Evolutionary conservation across 768 basidiomycete species (phyloP).

Genomic region (Suillus placidus): DNA sequence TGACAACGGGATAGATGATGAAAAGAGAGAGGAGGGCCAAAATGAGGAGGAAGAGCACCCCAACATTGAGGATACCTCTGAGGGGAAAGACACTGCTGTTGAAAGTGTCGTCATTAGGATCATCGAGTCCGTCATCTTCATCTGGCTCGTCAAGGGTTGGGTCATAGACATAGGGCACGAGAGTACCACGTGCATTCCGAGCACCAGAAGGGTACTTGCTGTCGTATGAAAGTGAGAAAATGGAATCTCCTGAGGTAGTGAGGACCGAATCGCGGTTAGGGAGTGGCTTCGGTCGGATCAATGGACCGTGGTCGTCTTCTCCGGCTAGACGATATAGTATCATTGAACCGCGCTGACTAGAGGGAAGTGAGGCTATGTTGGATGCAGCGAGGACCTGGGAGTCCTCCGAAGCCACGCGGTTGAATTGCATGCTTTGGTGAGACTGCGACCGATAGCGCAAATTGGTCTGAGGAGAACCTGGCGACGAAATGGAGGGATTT

Average conservation of each 20-base stretch:
- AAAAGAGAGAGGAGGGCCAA: conserved; percentile 70
- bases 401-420: conserved; percentile 48
- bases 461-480: conserved; percentile 17
- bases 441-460: conserved; percentile 42
- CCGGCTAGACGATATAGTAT: conserved; percentile 61
- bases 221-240: conserved; percentile 50
- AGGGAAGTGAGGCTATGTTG: conserved; percentile 19
- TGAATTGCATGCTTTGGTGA: conserved; percentile 43
- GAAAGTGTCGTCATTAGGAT: conserved; percentile 44
- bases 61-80: conserved; percentile 69
- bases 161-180: conserved; percentile 75
- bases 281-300: conserved; percentile 36
- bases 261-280: conserved; percentile 44
- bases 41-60: conserved; percentile 66
- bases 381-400: conserved; percentile 43
- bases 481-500: conserved; percentile 25
- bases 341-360: conserved; percentile 56
- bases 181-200: conserved; percentile 32
- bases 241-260: conserved; percentile 56
- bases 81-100: conserved; percentile 31
- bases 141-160: conserved; percentile 62
- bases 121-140: conserved; percentile 79
- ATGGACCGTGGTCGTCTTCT: conserved; percentile 36
- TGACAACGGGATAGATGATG: conserved; percentile 78
- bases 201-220: conserved; percentile 65